Evolutionary conservation across 306 rosid genomes (phyloP), one percentile per base, ranked within the genome.

Genomic region (Ormosia semicastrata): DNA sequence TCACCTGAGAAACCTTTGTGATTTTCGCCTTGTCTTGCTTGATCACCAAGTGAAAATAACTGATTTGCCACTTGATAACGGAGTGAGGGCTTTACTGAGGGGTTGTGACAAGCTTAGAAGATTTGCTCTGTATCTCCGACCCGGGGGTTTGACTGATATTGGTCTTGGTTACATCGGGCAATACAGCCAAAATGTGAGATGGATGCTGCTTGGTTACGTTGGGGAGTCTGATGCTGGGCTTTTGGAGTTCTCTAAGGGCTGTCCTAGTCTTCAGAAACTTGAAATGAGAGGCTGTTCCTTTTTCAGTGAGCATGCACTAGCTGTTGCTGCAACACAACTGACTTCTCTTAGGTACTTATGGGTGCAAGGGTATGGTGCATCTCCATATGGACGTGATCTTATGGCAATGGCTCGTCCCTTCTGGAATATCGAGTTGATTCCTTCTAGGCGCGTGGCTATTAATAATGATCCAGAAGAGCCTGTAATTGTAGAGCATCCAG

Each of bases 131-230:
- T 95, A 95, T 85, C 90, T 95, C 53, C 86, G 99, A 36, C 84
- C 85, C 3, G 98, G 99, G 2, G 98, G 94, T 5, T 85, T 95
- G 85, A 88, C 95, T 3, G 94, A 95, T 69, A 70, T 71, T 17
- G 99, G 99, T 8, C 98, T 95, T 8, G 81, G 91, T 36, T 95
- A 91, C 78, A 83, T 95, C 9, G 99, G 98, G 2, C 86, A 50
- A 68, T 85, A 92, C 79, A 95, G 99, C 71, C 93, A 71, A 69
- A 87, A 93, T 47, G 89, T 95, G 66, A 90, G 99, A 78, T 95
- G 99, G 99, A 95, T 95, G 94, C 90, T 95, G 70, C 91, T 95
- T 13, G 99, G 99, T 15, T 90, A 71, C 57, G 97, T 93, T 50
- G 99, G 99, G 17, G 89, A 88, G 59, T 80, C 94, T 2, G 99